Percentiles rank a stretch among this genome's conserved stretches.
Evolutionary conservation across 768 basidiomycete genomes (phyloP).

Genomic region (Mycena vitilis): DNA sequence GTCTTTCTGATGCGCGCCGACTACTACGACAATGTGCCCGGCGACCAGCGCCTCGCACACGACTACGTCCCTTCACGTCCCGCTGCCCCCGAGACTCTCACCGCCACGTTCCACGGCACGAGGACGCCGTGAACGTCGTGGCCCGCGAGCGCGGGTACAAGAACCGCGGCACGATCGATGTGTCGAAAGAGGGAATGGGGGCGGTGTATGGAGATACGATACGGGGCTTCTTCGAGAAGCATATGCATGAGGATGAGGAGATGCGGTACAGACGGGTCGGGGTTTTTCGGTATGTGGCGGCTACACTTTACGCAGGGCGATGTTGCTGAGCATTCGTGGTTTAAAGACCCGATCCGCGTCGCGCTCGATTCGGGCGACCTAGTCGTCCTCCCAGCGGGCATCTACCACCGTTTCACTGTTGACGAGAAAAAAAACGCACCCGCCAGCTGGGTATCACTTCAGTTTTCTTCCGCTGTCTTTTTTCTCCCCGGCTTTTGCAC

Average conservation of each 20-base stretch:
- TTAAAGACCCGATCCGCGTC: conserved; percentile 82
- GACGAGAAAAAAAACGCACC: conserved; percentile 77
- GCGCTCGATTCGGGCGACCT: conserved; percentile 84
- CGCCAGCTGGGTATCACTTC: conserved; percentile 48
- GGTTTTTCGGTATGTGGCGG: conserved; percentile 81
- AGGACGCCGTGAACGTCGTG: conserved; percentile 67
- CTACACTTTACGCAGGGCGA: no score
- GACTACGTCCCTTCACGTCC: conserved; percentile 71
- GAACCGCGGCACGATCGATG: conserved; percentile 84
- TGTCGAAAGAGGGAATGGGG: conserved; percentile 83
- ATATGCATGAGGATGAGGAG: conserved; percentile 97
- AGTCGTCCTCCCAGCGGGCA: conserved; percentile 89
- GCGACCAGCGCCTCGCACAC: conserved; percentile 87
- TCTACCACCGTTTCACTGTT: conserved; percentile 95
- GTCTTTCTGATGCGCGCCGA: conserved; percentile 70
- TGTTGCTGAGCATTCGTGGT: neutral
- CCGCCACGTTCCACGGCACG: conserved; percentile 67
- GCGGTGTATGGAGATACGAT: conserved; percentile 85
- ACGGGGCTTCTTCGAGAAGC: conserved; percentile 89
- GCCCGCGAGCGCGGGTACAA: conserved; percentile 82
- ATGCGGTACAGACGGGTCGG: conserved; percentile 90
- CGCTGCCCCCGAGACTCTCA: conserved; percentile 62
- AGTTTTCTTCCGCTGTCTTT: no score
- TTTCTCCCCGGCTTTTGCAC: no score
- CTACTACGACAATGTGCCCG: conserved; percentile 79